Percentiles rank a stretch among this genome's conserved stretches.
These are phyloP conservation scores for Lunularia cruciata DNA, from an alignment of 225 moss, liverwort and hornwort genomes.

Conservation along the genomic window DNA sequence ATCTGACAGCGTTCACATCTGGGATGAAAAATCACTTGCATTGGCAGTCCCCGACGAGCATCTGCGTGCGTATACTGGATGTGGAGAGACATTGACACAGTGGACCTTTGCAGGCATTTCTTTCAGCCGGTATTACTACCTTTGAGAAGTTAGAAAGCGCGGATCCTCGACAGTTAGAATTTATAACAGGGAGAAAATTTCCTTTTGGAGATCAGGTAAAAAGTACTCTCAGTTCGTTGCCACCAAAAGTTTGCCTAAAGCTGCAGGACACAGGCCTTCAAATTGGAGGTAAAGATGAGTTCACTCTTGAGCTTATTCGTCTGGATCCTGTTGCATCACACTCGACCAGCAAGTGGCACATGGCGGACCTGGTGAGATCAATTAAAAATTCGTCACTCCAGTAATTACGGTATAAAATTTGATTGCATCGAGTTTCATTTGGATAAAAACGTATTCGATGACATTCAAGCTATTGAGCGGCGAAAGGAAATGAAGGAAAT, in stretches of 20 bases:
- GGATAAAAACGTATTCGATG: too few relatives aligned
- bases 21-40: too few relatives aligned
- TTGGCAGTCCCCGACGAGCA: too few relatives aligned
- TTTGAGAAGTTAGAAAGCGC: conserved; percentile 71
- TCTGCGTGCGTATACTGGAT: background rate
- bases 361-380: conserved; percentile 90
- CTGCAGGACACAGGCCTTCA: conserved; percentile 46
- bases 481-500: too few relatives aligned
- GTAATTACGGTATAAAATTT: background rate
- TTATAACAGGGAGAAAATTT: conserved; percentile 75
- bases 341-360: conserved; percentile 53
- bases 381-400: background rate
- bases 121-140: conserved; percentile 68
- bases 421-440: too few relatives aligned
- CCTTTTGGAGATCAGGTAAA: conserved; percentile 93
- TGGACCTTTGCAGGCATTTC: conserved; percentile 53
- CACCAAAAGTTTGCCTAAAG: conserved; percentile 72
- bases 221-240: conserved; percentile 55
- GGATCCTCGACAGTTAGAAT: conserved; percentile 82
- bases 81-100: background rate
- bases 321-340: conserved; percentile 36
- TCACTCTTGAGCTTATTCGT: conserved; percentile 63
- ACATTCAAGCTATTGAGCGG: too few relatives aligned
- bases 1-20: too few relatives aligned
- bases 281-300: conserved; percentile 52